Percentiles rank a stretch among this genome's conserved stretches.
Evolutionary conservation across 2,329 filamentous ascomycete species (phyloP).

Genomic region (Sporothrix pseudoabietina): DNA sequence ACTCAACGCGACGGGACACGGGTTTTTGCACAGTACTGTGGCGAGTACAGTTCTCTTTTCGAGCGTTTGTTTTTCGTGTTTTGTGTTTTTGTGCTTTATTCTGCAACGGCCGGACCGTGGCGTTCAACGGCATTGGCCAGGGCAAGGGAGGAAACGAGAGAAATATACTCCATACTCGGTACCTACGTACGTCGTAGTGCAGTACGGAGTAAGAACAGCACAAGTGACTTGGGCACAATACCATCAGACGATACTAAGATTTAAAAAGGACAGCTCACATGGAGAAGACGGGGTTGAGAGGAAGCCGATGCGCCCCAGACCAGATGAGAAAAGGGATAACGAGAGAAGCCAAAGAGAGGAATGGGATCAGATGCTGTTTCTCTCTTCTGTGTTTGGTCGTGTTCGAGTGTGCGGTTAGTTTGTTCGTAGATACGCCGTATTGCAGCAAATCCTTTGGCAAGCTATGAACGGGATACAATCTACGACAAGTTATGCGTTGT

Average conservation of each 20-base stretch:
- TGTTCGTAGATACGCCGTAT: background rate
- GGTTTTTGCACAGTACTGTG: too few relatives aligned
- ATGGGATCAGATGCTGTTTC: background rate
- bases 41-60: background rate
- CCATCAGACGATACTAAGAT: background rate
- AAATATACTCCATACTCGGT: background rate
- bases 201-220: background rate
- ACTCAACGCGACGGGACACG: conserved; percentile 22
- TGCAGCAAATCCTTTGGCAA: background rate
- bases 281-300: background rate
- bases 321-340: background rate
- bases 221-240: background rate
- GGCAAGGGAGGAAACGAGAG: background rate
- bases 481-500: background rate
- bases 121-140: conserved; percentile 3
- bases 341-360: background rate
- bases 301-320: background rate
- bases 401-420: background rate
- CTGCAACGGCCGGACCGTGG: conserved; percentile 5
- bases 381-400: background rate
- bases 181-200: too few relatives aligned
- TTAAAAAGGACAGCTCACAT: background rate
- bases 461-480: background rate
- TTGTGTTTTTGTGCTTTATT: background rate
- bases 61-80: background rate